Base-by-base conservation (phyloP, 331 rosid genomes). In the Rhamnella rubrinervis region DNA sequence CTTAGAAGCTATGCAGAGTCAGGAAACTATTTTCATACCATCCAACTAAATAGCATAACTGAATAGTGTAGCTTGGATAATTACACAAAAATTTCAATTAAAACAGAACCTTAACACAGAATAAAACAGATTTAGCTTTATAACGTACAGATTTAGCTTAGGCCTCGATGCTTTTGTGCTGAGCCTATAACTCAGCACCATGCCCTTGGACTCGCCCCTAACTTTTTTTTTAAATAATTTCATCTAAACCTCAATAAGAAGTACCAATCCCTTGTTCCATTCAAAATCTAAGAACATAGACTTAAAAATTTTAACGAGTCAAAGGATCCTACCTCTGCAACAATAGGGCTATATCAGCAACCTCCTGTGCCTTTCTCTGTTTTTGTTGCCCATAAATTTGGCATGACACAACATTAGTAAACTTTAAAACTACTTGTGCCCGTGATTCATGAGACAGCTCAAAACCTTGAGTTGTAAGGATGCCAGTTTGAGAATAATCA, bases 341-440 rank as follows among this genome's bases (percentile, higher is more conserved):
- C 84, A 93, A 83, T 26, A 93, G 83, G 71, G 97, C 80, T 76
- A 93, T 93, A 78, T 93, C 98, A 78, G 96, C 82, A 65, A 97
- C 98, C 86, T 93, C 96, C 4, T 77, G 85, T 58, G 76, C 77
- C 78, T 80, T 87, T 64, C 75, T 79, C 85, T 91, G 97, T 78
- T 91, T 93, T 77, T 93, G 98, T 70, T 87, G 97, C 79, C 98
- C 97, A 89, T 91, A 93, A 75, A 93, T 93, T 91, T 93, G 98
- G 87, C 98, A 93, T 21, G 98, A 93, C 58, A 93, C 90, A 46
- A 93, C 98, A 69, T 93, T 91, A 28, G 98, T 91, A 78, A 91
- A 93, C 85, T 93, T 93, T 80, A 93, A 76, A 84, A 91, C 98
- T 58, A 93, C 89, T 67, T 93, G 98, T 62, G 98, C 97, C 77